phyloP scores from a whole-genome alignment of 1,139 yeast species.

The Blastobotrys proliferans region DNA sequence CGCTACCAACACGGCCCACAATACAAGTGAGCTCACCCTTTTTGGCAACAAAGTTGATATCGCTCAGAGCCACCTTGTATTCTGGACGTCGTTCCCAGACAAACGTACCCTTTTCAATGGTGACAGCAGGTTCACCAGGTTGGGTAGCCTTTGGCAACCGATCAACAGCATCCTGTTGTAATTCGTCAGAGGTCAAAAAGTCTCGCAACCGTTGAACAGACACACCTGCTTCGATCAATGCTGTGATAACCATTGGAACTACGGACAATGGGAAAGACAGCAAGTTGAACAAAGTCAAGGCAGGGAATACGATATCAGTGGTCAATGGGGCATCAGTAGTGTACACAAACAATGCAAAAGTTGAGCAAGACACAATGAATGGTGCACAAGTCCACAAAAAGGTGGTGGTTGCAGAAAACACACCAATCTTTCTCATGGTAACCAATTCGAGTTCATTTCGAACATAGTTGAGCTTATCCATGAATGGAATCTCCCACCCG shows the following conservation, averaged over 20 bases:
- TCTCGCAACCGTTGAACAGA: slow-evolving; percentile 72
- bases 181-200: slow-evolving; percentile 71
- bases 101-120: slow-evolving; percentile 72
- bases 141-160: slow-evolving; percentile 50
- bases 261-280: slow-evolving; percentile 91
- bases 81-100: slow-evolving; percentile 81
- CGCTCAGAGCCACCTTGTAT: slow-evolving; percentile 71
- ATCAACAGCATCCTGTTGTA: slow-evolving; percentile 74
- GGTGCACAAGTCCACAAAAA: slow-evolving; percentile 90
- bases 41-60: slow-evolving; percentile 62
- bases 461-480: slow-evolving; percentile 64
- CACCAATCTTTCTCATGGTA: slow-evolving; percentile 73
- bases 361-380: slow-evolving; percentile 82
- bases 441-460: slow-evolving; percentile 86
- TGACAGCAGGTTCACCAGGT: slow-evolving; percentile 66
- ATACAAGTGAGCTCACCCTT: slow-evolving; percentile 85
- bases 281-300: slow-evolving; percentile 72
- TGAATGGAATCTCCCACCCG: slow-evolving; percentile 92
- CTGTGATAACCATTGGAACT: slow-evolving; percentile 84
- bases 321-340: slow-evolving; percentile 66
- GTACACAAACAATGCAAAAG: slow-evolving; percentile 78
- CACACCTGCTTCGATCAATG: slow-evolving; percentile 85
- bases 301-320: slow-evolving; percentile 94
- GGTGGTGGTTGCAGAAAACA: slow-evolving; percentile 65
- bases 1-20: slow-evolving; percentile 90